Conservation (phyloP, 1,284 basidiomycete species). For the Leccinum olivaceoglutinosum region DNA sequence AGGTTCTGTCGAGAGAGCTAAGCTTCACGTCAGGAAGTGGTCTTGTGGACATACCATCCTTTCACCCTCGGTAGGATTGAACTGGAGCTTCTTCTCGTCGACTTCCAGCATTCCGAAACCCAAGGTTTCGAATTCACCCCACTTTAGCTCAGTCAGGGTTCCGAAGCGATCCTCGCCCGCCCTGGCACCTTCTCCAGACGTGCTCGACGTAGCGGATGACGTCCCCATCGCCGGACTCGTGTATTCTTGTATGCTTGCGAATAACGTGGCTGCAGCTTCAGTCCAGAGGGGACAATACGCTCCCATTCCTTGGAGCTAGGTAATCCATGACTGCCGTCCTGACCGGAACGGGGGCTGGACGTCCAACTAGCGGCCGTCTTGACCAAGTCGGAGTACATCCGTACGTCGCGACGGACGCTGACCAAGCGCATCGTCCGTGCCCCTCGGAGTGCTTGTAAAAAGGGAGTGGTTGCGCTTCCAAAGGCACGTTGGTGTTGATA, state of each 20-base stretch:
- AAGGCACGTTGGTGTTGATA: constrained; percentile 32
- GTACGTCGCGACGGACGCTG: constrained; percentile 70
- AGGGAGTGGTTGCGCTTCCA: constrained; percentile 46
- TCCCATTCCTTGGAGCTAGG: constrained; percentile 67
- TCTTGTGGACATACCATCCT: constrained; percentile 50
- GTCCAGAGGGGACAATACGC: constrained; percentile 54
- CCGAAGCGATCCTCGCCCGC: constrained; percentile 64
- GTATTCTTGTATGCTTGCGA: constrained; percentile 68
- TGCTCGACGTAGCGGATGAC: constrained; percentile 26
- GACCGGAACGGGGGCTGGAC: constrained; percentile 28
- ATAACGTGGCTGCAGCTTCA: constrained; percentile 53
- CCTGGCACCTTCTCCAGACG: constrained; percentile 31
- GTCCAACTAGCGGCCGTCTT: constrained; percentile 71
- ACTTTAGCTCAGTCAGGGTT: constrained; percentile 77
- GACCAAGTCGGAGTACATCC: constrained; percentile 81
- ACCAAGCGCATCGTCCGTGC: constrained; percentile 68
- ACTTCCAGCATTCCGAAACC: constrained; percentile 61
- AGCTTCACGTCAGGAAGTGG: constrained; percentile 2
- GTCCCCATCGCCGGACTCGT: constrained; percentile 21
- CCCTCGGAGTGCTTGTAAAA: constrained; percentile 57
- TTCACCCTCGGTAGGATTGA: constrained; percentile 84
- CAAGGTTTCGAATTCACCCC: constrained; percentile 81
- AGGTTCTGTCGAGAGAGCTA: constrained; percentile 45
- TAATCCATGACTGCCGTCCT: constrained; percentile 37
- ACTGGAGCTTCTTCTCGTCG: constrained; percentile 70